Evolutionary conservation across 2,329 filamentous ascomycete genomes (phyloP).

Genomic region (Cladosporium sp.): DNA sequence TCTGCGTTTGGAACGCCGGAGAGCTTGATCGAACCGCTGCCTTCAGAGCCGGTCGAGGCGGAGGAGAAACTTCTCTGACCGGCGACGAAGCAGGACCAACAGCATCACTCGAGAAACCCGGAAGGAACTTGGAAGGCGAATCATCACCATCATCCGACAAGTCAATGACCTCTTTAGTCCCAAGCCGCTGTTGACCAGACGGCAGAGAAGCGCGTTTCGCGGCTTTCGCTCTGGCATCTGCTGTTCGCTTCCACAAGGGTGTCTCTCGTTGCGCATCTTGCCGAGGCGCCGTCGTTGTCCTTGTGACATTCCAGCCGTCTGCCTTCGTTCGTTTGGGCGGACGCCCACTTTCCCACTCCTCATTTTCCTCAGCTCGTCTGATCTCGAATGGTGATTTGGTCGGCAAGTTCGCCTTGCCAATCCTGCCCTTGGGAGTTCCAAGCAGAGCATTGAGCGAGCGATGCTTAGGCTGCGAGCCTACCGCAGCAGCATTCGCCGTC

Average conservation of each 20-base stretch:
- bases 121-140: conserved; percentile 22
- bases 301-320: conserved; percentile 20
- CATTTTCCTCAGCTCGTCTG: conserved; percentile 36
- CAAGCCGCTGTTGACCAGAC: conserved; percentile 20
- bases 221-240: conserved; percentile 21
- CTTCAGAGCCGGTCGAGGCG: neutral
- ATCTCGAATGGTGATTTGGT: conserved; percentile 64
- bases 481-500: neutral
- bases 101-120: conserved; percentile 25
- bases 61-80: conserved; percentile 16
- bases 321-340: conserved; percentile 34
- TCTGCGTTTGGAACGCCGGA: conserved; percentile 27
- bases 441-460: conserved; percentile 61
- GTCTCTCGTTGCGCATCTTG: conserved; percentile 15
- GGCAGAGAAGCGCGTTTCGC: conserved; percentile 17
- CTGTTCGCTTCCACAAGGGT: conserved; percentile 25
- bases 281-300: conserved; percentile 14
- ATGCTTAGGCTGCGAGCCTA: conserved; percentile 42
- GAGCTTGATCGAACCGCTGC: conserved; percentile 32
- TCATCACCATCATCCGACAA: conserved; percentile 33
- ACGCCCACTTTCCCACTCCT: conserved; percentile 30
- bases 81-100: conserved; percentile 22
- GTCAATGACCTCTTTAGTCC: conserved; percentile 31
- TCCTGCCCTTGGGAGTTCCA: conserved; percentile 59
- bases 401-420: conserved; percentile 57